Conservation (phyloP, 345 rosid species). For the Corymbia maculata region DNA sequence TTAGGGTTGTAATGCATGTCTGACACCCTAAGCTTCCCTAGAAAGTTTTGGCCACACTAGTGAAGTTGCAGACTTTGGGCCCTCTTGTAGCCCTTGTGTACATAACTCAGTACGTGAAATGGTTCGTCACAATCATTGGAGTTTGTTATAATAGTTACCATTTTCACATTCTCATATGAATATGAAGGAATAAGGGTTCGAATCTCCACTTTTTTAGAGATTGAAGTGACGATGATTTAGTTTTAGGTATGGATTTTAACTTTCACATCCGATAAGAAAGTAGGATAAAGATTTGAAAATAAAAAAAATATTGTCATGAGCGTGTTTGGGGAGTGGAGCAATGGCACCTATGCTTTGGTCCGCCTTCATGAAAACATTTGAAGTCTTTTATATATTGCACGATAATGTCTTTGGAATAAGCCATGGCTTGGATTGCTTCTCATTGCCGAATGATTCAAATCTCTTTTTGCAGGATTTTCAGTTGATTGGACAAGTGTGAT, state of each 20-base stretch:
- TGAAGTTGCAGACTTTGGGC: constrained; percentile 6
- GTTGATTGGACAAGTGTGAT: not conserved
- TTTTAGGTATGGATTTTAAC: too few species aligned
- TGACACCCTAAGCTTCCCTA: not conserved
- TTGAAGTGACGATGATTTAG: too few species aligned
- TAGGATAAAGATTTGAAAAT: too few species aligned
- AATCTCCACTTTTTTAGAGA: too few species aligned
- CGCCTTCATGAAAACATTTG: not conserved
- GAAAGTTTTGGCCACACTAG: not conserved
- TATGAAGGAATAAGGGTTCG: too few species aligned
- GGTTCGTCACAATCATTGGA: not conserved
- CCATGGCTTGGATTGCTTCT: not conserved
- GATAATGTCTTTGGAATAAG: not conserved
- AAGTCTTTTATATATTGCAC: not conserved
- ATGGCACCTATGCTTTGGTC: not conserved
- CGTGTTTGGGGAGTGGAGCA: not conserved
- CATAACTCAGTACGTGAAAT: not conserved
- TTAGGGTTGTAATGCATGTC: not conserved
- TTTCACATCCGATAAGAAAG: too few species aligned
- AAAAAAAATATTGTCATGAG: not conserved
- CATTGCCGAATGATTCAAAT: not conserved
- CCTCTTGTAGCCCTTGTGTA: constrained; percentile 1
- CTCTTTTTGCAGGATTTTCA: not conserved
- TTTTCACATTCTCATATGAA: too few species aligned
- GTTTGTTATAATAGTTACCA: too few species aligned